Percentiles rank a stretch among this genome's conserved stretches.
These are phyloP conservation scores for Saccharomycopsis amapae DNA, from an alignment of 805 yeast species.

Conservation along the genomic window DNA sequence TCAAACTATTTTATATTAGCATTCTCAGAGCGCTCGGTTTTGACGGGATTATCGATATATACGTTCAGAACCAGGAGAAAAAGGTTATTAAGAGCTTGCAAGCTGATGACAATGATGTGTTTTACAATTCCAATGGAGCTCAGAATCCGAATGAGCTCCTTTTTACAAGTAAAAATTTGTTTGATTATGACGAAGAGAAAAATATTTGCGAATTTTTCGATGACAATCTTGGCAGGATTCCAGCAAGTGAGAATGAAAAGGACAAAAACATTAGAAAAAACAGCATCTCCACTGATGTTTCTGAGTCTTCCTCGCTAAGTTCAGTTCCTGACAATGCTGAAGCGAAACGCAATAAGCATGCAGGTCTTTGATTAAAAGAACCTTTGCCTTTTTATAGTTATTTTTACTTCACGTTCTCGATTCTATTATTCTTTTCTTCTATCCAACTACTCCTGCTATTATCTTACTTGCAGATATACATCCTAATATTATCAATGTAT, in stretches of 20 bases:
- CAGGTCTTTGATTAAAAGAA: neutral
- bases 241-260: neutral
- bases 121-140: neutral
- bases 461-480: no score
- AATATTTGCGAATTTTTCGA: neutral
- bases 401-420: no score
- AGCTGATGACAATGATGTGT: neutral
- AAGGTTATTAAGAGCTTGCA: neutral
- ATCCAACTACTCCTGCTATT: no score
- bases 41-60: constrained; percentile 2
- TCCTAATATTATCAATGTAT: no score
- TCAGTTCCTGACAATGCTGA: no score
- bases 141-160: neutral
- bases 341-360: no score
- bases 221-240: neutral
- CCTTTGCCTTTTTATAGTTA: no score
- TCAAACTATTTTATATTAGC: constrained; percentile 2
- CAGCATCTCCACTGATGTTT: neutral
- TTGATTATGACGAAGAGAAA: constrained; percentile 8
- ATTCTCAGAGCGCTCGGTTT: constrained; percentile 11
- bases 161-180: constrained; percentile 6
- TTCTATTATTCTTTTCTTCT: no score
- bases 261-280: neutral
- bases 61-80: constrained; percentile 1
- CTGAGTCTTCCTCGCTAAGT: neutral